Evolutionary conservation across 306 rosid species (phyloP), one percentile per base, ranked within the genome.

Genomic region (Vigna trinervia): DNA sequence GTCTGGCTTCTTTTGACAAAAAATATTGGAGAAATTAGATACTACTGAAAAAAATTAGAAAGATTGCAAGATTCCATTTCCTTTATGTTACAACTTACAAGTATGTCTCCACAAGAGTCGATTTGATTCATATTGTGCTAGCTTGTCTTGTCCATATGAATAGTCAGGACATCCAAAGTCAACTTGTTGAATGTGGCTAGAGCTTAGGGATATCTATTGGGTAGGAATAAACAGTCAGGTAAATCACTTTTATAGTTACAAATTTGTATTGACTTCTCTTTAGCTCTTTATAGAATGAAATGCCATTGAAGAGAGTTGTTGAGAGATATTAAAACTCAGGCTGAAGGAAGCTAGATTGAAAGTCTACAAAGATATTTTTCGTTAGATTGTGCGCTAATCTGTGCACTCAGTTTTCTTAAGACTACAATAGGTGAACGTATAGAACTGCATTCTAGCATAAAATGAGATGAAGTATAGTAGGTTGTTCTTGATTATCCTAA

Each of bases 401-500:
- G 71, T 46, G 71, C 39, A 11, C 66, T 76, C 12, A 46, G 69
- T 71, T 62, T 45, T 50, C 19, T 19, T 12, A 67, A 60, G 28
- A 66, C 48, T 46, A 54, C 10, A 67, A 13, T 69, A 50, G 79
- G 47, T 77, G 48, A 32, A 79, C 26, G 43, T 56, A 67, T 43
- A 50, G 58, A 78, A 63, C 41, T 71, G 79, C 65, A 81, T 75
- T 77, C 53, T 83, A 61, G 84, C 75, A 62, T 85, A 39, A 83
- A 43, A 45, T 71, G 76, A 53, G 78, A 69, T 28, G 69, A 70
- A 74, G 81, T 64, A 52, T 54, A 54, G 41, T 81, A 70, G 80
- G 77, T 58, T 85, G 84, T 70, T 73, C 75, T 71, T 80, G 56
- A 79, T 79, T 76, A 60, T 79, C 78, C 81, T 76, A 76, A 85